phyloP scores from a whole-genome alignment of 257 asterid genomes.

The Catharanthus roseus region DNA sequence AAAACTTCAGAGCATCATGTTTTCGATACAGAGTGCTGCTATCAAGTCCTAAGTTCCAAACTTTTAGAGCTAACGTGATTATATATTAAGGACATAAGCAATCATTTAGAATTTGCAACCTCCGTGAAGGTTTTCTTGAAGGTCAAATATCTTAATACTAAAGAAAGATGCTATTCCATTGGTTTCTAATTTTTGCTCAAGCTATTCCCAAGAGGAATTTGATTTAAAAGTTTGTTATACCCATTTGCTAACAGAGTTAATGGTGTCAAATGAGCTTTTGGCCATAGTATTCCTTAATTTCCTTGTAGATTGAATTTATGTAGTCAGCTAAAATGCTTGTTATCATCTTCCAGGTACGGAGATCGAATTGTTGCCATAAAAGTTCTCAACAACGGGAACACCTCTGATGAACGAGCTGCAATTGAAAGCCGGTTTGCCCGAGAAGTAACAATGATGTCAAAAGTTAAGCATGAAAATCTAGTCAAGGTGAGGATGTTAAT shows the following conservation, averaged over 20 bases:
- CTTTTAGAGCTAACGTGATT: neutral
- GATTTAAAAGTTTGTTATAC: neutral
- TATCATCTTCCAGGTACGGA: slow-evolving; percentile 51
- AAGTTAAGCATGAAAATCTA: slow-evolving; percentile 87
- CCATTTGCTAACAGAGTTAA: neutral
- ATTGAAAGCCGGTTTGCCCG: slow-evolving; percentile 81
- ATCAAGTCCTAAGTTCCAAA: neutral
- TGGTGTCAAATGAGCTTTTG: neutral
- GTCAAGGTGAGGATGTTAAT: slow-evolving; percentile 54
- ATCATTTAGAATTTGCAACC: neutral
- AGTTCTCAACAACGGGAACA: slow-evolving; percentile 70
- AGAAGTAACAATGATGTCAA: slow-evolving; percentile 92
- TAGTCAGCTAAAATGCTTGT: slow-evolving; percentile 4
- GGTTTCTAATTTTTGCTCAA: neutral
- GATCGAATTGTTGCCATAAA: slow-evolving; percentile 86
- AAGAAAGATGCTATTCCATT: neutral
- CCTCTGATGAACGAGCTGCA: slow-evolving; percentile 61
- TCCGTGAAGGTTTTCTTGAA: neutral
- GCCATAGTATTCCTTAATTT: neutral
- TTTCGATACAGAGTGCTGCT: neutral
- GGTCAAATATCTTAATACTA: neutral
- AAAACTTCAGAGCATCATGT: neutral
- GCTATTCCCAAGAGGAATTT: neutral
- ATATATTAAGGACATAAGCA: neutral
- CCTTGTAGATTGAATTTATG: neutral